Evolutionary conservation across 2,329 filamentous ascomycete species (phyloP), one percentile per base, ranked within the genome.

Genomic region (Botryotinia calthae): DNA sequence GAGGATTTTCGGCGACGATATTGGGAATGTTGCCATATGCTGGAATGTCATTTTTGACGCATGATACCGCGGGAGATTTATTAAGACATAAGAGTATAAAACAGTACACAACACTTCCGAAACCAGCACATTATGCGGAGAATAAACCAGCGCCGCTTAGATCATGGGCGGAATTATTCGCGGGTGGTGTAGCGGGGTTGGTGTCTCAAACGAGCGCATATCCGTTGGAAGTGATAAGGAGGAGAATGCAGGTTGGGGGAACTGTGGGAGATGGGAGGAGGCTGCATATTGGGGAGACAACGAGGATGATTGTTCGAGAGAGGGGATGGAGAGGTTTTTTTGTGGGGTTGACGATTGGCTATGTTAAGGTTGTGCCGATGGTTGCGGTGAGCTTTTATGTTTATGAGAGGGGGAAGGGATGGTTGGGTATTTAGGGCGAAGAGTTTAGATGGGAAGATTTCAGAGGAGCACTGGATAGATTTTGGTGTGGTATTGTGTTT

Each of bases 1-100:
- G 96, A 66, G 96, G 96, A 67, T 99, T 99, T 82, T 89, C 90
- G 0, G 93, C 95, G 0, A 98, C 96, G 0, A 83, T 99, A 8
- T 86, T 97, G 74, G 96, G 96, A 78, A 99, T 99, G 95, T 85
- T 99, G 0, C 96, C 96, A 0, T 99, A 99, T 80, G 96, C 96
- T 1, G 96, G 96, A 78, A 91, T 97, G 79, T 97, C 94, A 1
- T 99, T 99, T 83, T 87, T 99, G 58, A 97, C 94, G 0, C 96
- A 99, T 83, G 96, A 99, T 82, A 94, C 93, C 7, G 89, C 92
- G 58, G 93, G 93, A 74, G 96, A 99, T 82, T 79, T 96, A 64
- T 87, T 99, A 78, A 93, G 95, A 28, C 86, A 87, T 72, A 90
- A 90, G 0, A 76, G 82, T 0, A 79, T 98, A 10, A 89, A 91